Percentiles rank a stretch among this genome's conserved stretches.
Conservation (phyloP, 2,329 filamentous ascomycete genomes). For the Apiospora malaysiana region DNA sequence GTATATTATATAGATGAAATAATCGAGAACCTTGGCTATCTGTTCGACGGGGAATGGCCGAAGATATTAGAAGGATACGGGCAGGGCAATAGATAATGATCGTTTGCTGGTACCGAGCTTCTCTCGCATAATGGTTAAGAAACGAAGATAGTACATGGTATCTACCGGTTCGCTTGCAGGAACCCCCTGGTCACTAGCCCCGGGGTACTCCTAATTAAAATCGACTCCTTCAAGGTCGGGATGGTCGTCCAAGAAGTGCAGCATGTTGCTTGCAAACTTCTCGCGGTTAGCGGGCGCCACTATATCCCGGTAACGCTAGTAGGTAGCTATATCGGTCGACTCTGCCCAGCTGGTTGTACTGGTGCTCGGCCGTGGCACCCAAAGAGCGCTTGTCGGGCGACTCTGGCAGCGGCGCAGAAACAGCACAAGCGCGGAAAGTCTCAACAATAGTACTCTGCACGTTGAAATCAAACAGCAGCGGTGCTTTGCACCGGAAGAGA, state of each 20-base stretch:
- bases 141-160: constrained; percentile 27
- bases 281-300: constrained; percentile 37
- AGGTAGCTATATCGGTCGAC: constrained; percentile 40
- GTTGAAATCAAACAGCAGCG: too few relatives aligned
- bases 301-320: constrained; percentile 40
- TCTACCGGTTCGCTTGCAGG: constrained; percentile 22
- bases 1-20: constrained; percentile 46
- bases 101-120: constrained; percentile 29
- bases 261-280: constrained; percentile 25
- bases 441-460: too few relatives aligned
- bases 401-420: too few relatives aligned
- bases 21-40: constrained; percentile 40
- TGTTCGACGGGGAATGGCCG: constrained; percentile 41
- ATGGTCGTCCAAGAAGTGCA: constrained; percentile 27
- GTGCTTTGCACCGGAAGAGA: too few relatives aligned
- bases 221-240: constrained; percentile 28
- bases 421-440: too few relatives aligned
- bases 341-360: too few relatives aligned
- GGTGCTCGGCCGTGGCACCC: too few relatives aligned
- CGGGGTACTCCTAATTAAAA: constrained; percentile 25
- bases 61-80: constrained; percentile 48
- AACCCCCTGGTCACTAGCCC: constrained; percentile 21
- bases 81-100: constrained; percentile 44
- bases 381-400: too few relatives aligned
- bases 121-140: constrained; percentile 25